These are phyloP conservation scores for Parachlorella kessleri DNA, from an alignment of 139 green algal genomes.

Conservation along the genomic window DNA sequence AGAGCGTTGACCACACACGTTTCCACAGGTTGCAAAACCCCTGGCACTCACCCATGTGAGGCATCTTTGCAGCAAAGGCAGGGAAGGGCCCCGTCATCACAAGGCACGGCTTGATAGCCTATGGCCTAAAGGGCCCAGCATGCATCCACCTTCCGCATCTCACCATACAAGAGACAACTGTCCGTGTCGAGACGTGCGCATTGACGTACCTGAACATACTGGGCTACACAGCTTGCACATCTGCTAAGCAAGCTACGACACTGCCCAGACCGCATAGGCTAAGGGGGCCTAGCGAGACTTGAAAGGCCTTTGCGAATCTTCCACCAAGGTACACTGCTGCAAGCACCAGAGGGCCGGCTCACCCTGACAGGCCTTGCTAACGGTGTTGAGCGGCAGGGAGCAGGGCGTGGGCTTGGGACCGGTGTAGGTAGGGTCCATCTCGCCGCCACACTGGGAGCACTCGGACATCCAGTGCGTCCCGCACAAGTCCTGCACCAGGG, in stretches of 20 bases:
- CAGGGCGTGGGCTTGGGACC: not conserved
- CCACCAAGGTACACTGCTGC: no score
- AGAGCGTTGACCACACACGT: no score
- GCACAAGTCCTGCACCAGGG: not conserved
- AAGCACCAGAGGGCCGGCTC: not conserved
- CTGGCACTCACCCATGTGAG: conserved; percentile 1
- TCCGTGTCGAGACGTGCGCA: not conserved
- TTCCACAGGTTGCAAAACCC: not conserved
- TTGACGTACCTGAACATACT: not conserved
- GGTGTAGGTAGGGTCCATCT: not conserved
- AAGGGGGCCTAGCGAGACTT: not conserved
- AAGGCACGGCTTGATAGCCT: no score
- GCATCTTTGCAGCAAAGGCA: not conserved
- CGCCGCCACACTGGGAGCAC: not conserved
- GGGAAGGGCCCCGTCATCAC: no score
- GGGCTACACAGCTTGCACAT: not conserved
- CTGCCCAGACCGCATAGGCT: not conserved
- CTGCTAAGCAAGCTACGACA: not conserved
- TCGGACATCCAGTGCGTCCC: not conserved
- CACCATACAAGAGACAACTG: not conserved
- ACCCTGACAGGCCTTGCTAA: not conserved
- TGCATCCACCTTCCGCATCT: not conserved
- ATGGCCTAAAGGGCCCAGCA: not conserved
- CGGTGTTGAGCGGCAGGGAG: not conserved
- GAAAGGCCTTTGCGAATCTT: no score